These are phyloP conservation scores for Encephalitozoon romaleae DNA, from an alignment of 371 early-diverging fungal genomes.

Conservation along the genomic window DNA sequence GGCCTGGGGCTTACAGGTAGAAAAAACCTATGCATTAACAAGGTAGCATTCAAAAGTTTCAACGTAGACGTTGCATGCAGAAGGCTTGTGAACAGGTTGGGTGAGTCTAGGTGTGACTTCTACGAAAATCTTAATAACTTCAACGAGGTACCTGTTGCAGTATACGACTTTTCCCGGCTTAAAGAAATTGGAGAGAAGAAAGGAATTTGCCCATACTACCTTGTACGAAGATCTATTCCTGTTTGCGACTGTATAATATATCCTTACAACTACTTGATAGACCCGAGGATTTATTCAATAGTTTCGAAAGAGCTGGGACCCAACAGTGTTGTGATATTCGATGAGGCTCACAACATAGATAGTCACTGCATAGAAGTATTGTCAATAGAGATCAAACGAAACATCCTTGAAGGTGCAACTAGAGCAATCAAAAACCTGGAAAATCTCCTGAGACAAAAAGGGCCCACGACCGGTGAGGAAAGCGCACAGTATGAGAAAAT, in stretches of 20 bases:
- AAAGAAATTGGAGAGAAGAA: conserved; percentile 68
- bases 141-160: conserved; percentile 71
- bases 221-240: conserved; percentile 73
- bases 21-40: conserved; percentile 86
- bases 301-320: conserved; percentile 76
- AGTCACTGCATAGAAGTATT: conserved; percentile 81
- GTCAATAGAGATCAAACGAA: conserved; percentile 78
- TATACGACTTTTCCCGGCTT: conserved; percentile 87
- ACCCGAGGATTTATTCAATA: conserved; percentile 91
- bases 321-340: conserved; percentile 91
- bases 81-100: conserved; percentile 6
- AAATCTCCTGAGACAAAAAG: conserved; percentile 60
- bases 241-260: conserved; percentile 92
- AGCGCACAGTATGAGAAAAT: conserved; percentile 10
- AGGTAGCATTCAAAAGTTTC: conserved; percentile 62
- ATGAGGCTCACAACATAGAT: conserved; percentile 99
- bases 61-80: conserved; percentile 39
- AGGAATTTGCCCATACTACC: conserved; percentile 82
- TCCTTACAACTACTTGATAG: conserved; percentile 94
- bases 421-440: conserved; percentile 67
- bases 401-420: conserved; percentile 68
- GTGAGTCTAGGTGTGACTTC: conserved; percentile 38
- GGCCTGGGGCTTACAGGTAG: conserved; percentile 86
- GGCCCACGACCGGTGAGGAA: conserved; percentile 69
- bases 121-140: conserved; percentile 65